A percentile compares a stretch with the other conserved stretches of the same genome.
Conservation (phyloP, 768 basidiomycete genomes). For the Mycena albidolilacea region DNA sequence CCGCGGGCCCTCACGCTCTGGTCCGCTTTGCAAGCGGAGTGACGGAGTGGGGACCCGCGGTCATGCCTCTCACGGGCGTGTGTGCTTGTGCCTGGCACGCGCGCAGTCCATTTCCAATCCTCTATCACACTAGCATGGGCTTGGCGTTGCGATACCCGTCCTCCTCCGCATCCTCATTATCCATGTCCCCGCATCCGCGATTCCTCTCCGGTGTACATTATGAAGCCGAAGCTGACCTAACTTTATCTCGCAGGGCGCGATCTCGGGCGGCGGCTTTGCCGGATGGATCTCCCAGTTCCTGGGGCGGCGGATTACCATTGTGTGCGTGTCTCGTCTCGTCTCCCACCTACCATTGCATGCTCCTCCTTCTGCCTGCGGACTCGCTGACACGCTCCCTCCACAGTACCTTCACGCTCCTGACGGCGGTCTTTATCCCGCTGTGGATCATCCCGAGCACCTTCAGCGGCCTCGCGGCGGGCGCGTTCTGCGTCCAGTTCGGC, state of each 20-base stretch:
- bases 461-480: conserved; percentile 72
- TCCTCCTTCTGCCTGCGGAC: neutral
- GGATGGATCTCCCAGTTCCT: conserved; percentile 82
- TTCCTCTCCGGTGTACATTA: neutral
- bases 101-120: too few species aligned
- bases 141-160: neutral
- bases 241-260: conserved; percentile 45
- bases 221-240: neutral
- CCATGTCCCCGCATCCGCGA: conserved; percentile 22
- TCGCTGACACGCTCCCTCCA: neutral
- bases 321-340: conserved; percentile 54
- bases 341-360: neutral
- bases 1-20: too few species aligned
- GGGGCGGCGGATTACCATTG: conserved; percentile 88
- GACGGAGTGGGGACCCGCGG: too few species aligned
- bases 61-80: too few species aligned
- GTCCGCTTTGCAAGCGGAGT: too few species aligned
- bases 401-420: conserved; percentile 58
- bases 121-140: too few species aligned
- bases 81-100: too few species aligned
- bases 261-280: conserved; percentile 78
- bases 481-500: conserved; percentile 79
- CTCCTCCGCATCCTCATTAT: conserved; percentile 21
- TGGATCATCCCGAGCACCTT: conserved; percentile 78
- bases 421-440: conserved; percentile 67